Base-by-base conservation (phyloP, 2,329 filamentous ascomycete genomes). In the Microsporum canis region DNA sequence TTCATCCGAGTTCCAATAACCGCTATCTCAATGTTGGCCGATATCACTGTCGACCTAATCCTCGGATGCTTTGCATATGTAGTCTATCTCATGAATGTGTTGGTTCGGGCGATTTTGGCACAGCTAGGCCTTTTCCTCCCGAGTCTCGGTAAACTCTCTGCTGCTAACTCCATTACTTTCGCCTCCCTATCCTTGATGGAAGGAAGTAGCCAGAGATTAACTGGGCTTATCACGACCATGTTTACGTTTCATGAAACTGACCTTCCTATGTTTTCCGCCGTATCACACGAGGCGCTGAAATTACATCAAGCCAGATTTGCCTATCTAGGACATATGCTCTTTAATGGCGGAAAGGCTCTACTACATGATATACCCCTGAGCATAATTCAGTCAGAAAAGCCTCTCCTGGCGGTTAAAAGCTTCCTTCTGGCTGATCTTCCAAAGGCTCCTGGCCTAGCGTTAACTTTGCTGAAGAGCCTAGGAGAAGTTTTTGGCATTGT, bases 221-320 rank as follows among this genome's bases (percentile, higher is more conserved):
- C 70, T 39, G 72, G 71, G 45, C 71, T 75, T 49, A 63, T 72
- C 33, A 70, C 70, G 55, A 69, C 73, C 1, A 73, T 77, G 58
- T 72, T 77, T 63, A 70, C 71, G 6, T 76, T 76, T 61, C 71
- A 76, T 38, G 73, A 79, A 60, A 78, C 82, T 1, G 88, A 91
- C 68, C 82, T 91, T 60, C 87, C 87, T 58, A 84, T 86, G 68
- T 91, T 91, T 68, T 91, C 88, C 0, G 85, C 87, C 51, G 77
- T 88, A 66, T 90, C 88, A 62, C 88, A 91, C 68, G 83, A 85
- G 62, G 85, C 88, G 6, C 75, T 91, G 38, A 76, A 84, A 45
- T 73, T 78, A 3, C 77, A 89, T 61, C 84, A 88, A 69, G 73
- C 73, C 36, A 76, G 82, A 36, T 72, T 86, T 34, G 69, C 71